phyloP scores from a whole-genome alignment of 257 asterid species.

The Capsicum pubescens region DNA sequence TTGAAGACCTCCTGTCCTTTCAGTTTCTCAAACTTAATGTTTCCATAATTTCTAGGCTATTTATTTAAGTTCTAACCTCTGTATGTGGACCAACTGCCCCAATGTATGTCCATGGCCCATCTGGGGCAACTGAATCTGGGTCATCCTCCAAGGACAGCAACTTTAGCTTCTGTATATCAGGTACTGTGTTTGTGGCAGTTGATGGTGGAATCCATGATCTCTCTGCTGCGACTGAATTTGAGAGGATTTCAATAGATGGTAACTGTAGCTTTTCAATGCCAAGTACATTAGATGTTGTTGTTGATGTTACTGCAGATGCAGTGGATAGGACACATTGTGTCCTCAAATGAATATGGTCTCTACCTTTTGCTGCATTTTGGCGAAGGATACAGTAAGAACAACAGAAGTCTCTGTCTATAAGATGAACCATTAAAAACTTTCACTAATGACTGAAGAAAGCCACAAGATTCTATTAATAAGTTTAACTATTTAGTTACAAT shows the following conservation, averaged over 20 bases:
- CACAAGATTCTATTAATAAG: slow-evolving; percentile 1
- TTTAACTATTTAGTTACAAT: slow-evolving; percentile 21
- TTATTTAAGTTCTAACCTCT: slow-evolving; percentile 56
- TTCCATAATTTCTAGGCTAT: slow-evolving; percentile 22
- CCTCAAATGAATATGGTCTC: slow-evolving; percentile 58
- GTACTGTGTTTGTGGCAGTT: slow-evolving; percentile 53
- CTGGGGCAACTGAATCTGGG: slow-evolving; percentile 52
- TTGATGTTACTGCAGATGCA: slow-evolving; percentile 53
- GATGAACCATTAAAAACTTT: slow-evolving; percentile 24
- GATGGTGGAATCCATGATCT: slow-evolving; percentile 63
- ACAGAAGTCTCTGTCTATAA: slow-evolving; percentile 27
- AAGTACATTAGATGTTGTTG: slow-evolving; percentile 59
- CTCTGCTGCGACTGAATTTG: slow-evolving; percentile 54
- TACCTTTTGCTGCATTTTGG: slow-evolving; percentile 72
- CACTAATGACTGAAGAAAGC: slow-evolving; percentile 3
- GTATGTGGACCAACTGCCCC: slow-evolving; percentile 57
- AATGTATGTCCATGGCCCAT: slow-evolving; percentile 58
- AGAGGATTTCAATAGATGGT: slow-evolving; percentile 61
- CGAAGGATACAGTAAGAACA: slow-evolving; percentile 35
- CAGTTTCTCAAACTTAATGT: slow-evolving; percentile 5
- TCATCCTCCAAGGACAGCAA: slow-evolving; percentile 60
- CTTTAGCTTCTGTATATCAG: slow-evolving; percentile 63
- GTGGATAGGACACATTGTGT: slow-evolving; percentile 76
- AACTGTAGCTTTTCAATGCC: slow-evolving; percentile 70
- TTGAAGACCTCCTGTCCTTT: not conserved